phyloP scores from a whole-genome alignment of 2,329 filamentous ascomycete genomes.

The Colletotrichum musicola region DNA sequence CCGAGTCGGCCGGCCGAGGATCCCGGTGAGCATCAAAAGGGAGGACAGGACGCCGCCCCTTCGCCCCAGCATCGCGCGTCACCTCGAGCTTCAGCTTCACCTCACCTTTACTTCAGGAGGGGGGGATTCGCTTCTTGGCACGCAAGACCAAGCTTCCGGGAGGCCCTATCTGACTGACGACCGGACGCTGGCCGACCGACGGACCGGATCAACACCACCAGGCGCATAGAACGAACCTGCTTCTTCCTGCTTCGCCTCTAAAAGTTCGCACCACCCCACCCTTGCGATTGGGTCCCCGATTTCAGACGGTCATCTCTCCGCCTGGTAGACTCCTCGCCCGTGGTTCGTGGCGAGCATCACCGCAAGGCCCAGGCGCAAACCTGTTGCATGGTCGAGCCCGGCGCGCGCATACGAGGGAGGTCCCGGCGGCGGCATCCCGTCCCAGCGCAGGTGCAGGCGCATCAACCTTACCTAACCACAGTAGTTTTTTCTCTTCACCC shows the following conservation, averaged over 20 bases:
- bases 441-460: constrained; percentile 12
- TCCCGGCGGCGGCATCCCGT: constrained; percentile 35
- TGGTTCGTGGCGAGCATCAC: constrained; percentile 26
- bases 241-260: no score
- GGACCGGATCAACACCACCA: no score
- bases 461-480: constrained; percentile 21
- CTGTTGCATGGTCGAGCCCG: constrained; percentile 33
- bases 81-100: constrained; percentile 2
- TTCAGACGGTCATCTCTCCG: constrained; percentile 15
- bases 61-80: not conserved
- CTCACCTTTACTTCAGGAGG: not conserved
- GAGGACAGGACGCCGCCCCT: not conserved
- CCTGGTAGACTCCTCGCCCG: constrained; percentile 4
- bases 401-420: constrained; percentile 26
- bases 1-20: constrained; percentile 28
- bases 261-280: not conserved
- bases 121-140: not conserved
- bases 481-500: no score
- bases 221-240: not conserved
- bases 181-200: no score
- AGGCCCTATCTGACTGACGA: no score
- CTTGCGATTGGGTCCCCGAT: not conserved
- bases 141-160: not conserved
- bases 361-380: constrained; percentile 22
- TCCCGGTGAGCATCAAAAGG: constrained; percentile 21